Conservation (phyloP, 163 green algal species). For the Volvox carteri region DNA sequence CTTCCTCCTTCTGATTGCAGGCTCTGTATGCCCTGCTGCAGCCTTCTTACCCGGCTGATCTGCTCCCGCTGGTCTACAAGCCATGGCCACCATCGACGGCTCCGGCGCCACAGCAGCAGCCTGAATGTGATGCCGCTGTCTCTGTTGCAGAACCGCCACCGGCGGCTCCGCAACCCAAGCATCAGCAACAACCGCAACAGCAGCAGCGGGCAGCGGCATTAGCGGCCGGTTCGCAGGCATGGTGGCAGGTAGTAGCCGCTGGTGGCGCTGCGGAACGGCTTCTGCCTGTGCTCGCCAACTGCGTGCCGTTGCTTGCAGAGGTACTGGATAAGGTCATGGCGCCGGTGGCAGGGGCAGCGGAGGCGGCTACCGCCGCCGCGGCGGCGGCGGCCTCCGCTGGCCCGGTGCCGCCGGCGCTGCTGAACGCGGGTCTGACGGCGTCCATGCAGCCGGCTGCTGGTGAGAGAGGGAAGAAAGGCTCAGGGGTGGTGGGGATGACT, state of each 20-base stretch:
- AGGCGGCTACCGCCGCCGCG: conserved; percentile 1
- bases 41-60: conserved; percentile 55
- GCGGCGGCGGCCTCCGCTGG: neutral
- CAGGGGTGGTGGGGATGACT: too few species aligned
- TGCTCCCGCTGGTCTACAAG: conserved; percentile 34
- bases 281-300: conserved; percentile 48
- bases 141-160: neutral
- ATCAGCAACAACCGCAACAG: neutral
- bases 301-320: conserved; percentile 56
- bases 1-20: conserved; percentile 24
- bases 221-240: neutral
- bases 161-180: neutral
- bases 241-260: conserved; percentile 15
- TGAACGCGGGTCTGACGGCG: neutral
- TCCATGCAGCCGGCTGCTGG: conserved; percentile 24
- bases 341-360: neutral
- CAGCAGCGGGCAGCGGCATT: neutral
- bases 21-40: conserved; percentile 72
- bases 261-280: conserved; percentile 14
- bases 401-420: neutral
- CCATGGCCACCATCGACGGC: conserved; percentile 23
- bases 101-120: neutral
- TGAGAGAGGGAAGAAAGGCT: neutral
- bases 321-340: conserved; percentile 48
- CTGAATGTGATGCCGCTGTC: neutral